Percentiles rank a stretch among this genome's conserved stretches.
Conservation (phyloP, 2,329 filamentous ascomycete species). For the Fusarium algeriense region DNA sequence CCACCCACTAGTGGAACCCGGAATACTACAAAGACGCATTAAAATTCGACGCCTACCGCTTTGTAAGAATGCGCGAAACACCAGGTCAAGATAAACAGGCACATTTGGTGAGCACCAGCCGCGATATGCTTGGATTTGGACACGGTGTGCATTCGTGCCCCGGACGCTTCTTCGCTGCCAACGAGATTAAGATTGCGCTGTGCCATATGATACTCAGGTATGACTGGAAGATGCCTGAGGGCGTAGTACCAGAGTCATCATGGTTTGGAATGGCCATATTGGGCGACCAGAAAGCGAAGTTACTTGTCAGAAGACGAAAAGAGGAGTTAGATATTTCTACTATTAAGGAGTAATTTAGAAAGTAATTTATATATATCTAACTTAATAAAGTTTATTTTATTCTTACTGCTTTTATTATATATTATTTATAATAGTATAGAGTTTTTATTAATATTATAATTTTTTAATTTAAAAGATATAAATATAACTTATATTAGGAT, state of each 20-base stretch:
- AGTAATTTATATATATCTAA: no score
- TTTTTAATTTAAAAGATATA: no score
- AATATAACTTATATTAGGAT: no score
- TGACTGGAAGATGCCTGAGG: constrained; percentile 49
- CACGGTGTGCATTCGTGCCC: constrained; percentile 66
- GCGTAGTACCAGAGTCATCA: neutral
- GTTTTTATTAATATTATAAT: no score
- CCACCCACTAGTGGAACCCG: neutral
- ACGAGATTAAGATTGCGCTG: constrained; percentile 65
- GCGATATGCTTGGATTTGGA: constrained; percentile 63
- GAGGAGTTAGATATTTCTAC: neutral
- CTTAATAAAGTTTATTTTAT: no score
- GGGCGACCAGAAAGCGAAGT: neutral
- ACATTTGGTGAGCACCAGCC: constrained; percentile 63
- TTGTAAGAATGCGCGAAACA: constrained; percentile 54
- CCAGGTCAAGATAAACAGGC: constrained; percentile 44
- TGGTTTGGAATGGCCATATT: neutral
- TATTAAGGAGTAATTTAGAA: no score
- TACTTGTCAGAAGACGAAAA: neutral
- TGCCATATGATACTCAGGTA: constrained; percentile 63
- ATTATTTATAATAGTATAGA: no score
- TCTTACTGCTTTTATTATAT: no score
- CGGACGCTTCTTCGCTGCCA: constrained; percentile 66
- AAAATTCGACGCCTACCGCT: constrained; percentile 61
- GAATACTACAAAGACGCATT: neutral